These are phyloP conservation scores for Fraxinus latifolia DNA, from an alignment of 305 asterid genomes.

Conservation along the genomic window DNA sequence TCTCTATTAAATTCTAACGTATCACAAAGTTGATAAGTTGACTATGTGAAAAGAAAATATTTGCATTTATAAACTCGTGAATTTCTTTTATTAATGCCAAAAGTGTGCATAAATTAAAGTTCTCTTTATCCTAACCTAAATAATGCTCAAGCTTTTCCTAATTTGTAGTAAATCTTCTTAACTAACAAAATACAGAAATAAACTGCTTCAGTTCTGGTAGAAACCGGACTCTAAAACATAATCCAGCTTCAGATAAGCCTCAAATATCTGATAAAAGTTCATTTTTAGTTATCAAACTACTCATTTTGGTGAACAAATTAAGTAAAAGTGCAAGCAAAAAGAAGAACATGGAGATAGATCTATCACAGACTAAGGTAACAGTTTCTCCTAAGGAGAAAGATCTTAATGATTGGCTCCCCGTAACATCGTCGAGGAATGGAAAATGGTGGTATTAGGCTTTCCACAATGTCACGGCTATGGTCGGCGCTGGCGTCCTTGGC, in stretches of 20 bases:
- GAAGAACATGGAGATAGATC: not conserved
- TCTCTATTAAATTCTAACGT: too few species aligned
- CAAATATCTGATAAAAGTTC: not conserved
- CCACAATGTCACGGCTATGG: constrained; percentile 49
- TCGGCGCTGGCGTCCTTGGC: constrained; percentile 53
- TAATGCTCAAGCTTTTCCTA: not conserved
- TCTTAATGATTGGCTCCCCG: constrained; percentile 36
- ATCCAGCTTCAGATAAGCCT: not conserved
- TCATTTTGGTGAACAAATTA: not conserved
- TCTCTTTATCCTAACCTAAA: not conserved
- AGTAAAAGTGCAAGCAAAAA: not conserved
- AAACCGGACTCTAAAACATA: not conserved
- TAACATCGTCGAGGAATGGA: constrained; percentile 35
- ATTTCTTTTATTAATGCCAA: not conserved
- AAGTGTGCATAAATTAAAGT: not conserved
- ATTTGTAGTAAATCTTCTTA: not conserved
- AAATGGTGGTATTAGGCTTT: constrained; percentile 45
- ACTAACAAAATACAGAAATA: not conserved
- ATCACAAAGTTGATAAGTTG: not conserved
- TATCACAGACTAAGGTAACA: not conserved
- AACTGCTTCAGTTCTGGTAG: not conserved
- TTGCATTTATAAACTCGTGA: not conserved
- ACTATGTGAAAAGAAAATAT: not conserved
- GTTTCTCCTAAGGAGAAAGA: constrained; percentile 10
- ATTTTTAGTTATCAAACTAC: not conserved